phyloP scores from a whole-genome alignment of 768 basidiomycete species.

The Dentipellis fragilis region DNA sequence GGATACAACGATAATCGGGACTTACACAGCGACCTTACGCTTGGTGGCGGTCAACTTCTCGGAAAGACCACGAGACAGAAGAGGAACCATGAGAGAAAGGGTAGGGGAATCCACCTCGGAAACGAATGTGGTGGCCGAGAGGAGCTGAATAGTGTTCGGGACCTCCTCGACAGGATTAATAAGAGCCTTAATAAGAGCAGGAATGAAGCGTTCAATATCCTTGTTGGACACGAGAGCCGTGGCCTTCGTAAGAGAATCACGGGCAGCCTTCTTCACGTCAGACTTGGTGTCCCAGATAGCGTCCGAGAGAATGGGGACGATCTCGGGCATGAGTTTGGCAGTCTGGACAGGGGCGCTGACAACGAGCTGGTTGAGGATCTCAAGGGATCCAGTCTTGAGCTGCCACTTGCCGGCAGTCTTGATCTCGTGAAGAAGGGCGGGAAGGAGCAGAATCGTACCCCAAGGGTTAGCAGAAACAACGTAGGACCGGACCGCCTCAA shows the following conservation, averaged over 20 bases:
- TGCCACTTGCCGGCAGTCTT: slow-evolving; percentile 97
- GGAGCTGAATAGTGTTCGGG: slow-evolving; percentile 86
- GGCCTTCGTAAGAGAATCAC: slow-evolving; percentile 88
- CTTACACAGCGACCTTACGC: slow-evolving; percentile 94
- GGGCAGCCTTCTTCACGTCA: slow-evolving; percentile 97
- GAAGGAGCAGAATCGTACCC: slow-evolving; percentile 76
- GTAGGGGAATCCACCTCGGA: slow-evolving; percentile 97
- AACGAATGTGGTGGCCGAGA: slow-evolving; percentile 99
- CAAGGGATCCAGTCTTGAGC: slow-evolving; percentile 81
- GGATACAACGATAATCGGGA: slow-evolving; percentile 11
- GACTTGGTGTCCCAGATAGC: slow-evolving; percentile 99
- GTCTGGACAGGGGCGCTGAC: slow-evolving; percentile 72
- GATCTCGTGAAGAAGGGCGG: slow-evolving; percentile 84
- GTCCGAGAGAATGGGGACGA: slow-evolving; percentile 88
- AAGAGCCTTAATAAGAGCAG: slow-evolving; percentile 93
- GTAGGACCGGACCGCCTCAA: slow-evolving; percentile 73
- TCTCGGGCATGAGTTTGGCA: slow-evolving; percentile 85
- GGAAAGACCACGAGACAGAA: slow-evolving; percentile 83
- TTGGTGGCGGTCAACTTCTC: slow-evolving; percentile 96
- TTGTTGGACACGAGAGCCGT: slow-evolving; percentile 95
- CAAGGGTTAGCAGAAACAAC: slow-evolving; percentile 79
- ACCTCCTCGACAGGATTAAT: slow-evolving; percentile 99
- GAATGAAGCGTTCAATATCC: slow-evolving; percentile 95
- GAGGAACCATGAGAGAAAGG: slow-evolving; percentile 95
- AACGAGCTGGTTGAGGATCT: slow-evolving; percentile 81